Evolutionary conservation across 495 filamentous ascomycete genomes (phyloP), one percentile per base, ranked within the genome.

Genomic region (Aspergillus cavernicola): DNA sequence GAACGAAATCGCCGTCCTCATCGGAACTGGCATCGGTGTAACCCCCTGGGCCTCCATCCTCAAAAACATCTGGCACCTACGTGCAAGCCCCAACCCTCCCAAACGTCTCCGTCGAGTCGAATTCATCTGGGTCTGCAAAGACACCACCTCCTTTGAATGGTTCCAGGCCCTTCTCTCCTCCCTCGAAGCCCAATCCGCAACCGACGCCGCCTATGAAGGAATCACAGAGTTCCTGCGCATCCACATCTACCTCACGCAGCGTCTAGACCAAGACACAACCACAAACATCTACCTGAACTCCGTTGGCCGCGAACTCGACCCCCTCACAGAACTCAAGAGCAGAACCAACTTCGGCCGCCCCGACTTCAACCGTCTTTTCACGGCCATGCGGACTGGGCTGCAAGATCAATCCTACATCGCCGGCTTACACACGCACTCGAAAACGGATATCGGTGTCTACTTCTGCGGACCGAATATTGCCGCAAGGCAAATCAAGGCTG

Each of bases 111-210:
- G 91, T 46, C 85, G 93, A 67, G 92, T 99, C 15, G 93, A 99
- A 67, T 97, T 99, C 70, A 96, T 97, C 75, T 99, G 93, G 93
- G 85, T 97, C 50, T 97, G 95, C 80, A 95, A 87, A 67, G 92
- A 98, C 62, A 97, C 91, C 2, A 83, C 78, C 32, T 96, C 92
- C 1, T 98, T 98, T 66, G 93, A 97, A 73, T 98, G 93, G 93
- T 98, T 98, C 75, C 95, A 98, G 67, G 86, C 86, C 10, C 85
- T 98, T 4, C 82, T 98, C 10, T 89, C 86, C 5, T 92, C 87
- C 0, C 85, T 99, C n/a, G 93, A 99, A 63, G 75, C 83, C 28
- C 93, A 99, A 64, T 87, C 84, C 31, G 79, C 85, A 43, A 79
- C 80, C 40, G 81, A 82, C 0, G 87, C 88, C 23, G 73, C 78